Evolutionary conservation across 345 rosid species (phyloP).

Genomic region (Bruguiera parviflora): DNA sequence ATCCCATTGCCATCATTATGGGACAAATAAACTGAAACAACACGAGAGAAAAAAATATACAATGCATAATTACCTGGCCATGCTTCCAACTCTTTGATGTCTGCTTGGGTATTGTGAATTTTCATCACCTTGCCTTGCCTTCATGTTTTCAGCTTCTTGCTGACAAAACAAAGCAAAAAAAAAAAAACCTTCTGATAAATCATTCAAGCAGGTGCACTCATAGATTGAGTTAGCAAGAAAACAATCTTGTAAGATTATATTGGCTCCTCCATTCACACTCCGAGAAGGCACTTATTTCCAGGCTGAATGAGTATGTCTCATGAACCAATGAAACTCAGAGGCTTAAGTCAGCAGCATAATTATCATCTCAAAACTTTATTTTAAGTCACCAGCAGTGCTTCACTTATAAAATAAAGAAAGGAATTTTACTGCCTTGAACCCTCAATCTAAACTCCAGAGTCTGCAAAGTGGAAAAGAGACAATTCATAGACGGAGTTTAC

Average conservation of each 20-base stretch:
- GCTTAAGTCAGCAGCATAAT: not conserved
- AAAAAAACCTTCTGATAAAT: constrained; percentile 10
- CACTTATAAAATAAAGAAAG: too few species aligned
- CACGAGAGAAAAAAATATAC: not conserved
- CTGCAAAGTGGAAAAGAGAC: not conserved
- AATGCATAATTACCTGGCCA: constrained; percentile 42
- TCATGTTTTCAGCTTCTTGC: constrained; percentile 68
- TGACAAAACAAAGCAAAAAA: constrained; percentile 26
- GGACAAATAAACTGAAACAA: not conserved
- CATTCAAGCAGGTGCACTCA: constrained; percentile 1
- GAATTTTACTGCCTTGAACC: not conserved
- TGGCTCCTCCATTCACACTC: too few species aligned
- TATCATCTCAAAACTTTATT: too few species aligned
- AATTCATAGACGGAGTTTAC: not conserved
- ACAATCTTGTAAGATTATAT: not conserved
- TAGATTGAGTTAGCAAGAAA: not conserved
- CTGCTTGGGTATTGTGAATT: constrained; percentile 36
- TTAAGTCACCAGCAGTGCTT: too few species aligned
- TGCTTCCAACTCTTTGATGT: constrained; percentile 28
- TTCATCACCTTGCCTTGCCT: constrained; percentile 41
- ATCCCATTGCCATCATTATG: too few species aligned
- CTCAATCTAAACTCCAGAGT: not conserved
- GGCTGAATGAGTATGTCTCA: too few species aligned
- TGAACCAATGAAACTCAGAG: not conserved
- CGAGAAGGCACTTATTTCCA: too few species aligned